Evolutionary conservation across 441 rosid species (phyloP), one percentile per base, ranked within the genome.

Genomic region (Eutrema salsugineum): DNA sequence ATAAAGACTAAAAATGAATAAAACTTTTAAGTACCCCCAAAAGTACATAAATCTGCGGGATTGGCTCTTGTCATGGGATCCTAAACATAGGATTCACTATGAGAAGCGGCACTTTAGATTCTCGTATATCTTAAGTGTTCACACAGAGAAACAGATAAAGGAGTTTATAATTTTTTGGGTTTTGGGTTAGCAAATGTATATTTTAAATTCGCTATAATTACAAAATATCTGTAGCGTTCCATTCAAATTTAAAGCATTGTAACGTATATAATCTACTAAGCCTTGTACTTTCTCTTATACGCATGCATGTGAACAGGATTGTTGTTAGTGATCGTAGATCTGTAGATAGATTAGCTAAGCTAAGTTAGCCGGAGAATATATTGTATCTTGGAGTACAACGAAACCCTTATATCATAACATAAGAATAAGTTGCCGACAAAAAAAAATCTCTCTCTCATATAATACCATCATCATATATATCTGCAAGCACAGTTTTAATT

Each of bases 31-130:
- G 3, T 51, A 15, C 61, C 12, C 12, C n/a, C 12, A 47, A 47
- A 67, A 54, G 72, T 66, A 66, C 72, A 50, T 73, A 20, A 19
- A 15, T 50, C 20, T 59, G 72, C 49, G 73, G 44, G 63, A 20
- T 46, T 61, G 49, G 64, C 61, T 73, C 17, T 44, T 53, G 64
- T 54, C 78, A 62, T 68, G 70, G 74, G 79, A 75, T 75, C 74
- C 74, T 75, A 75, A 75, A 75, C 74, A 75, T 75, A 68, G 79
- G 79, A 75, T 75, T 68, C 79, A 68, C 79, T 46, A 42, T 43
- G 69, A 24, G 44, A 55, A 68, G 58, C 27, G 64, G 74, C 65
- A 54, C 27, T 35, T 63, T 47, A 61, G 55, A 53, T 53, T 62
- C 55, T 40, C 22, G 12, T 48, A 40, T 8, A n/a, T 65, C 38